Conservation (phyloP, 345 rosid species). For the Mangifera indica region DNA sequence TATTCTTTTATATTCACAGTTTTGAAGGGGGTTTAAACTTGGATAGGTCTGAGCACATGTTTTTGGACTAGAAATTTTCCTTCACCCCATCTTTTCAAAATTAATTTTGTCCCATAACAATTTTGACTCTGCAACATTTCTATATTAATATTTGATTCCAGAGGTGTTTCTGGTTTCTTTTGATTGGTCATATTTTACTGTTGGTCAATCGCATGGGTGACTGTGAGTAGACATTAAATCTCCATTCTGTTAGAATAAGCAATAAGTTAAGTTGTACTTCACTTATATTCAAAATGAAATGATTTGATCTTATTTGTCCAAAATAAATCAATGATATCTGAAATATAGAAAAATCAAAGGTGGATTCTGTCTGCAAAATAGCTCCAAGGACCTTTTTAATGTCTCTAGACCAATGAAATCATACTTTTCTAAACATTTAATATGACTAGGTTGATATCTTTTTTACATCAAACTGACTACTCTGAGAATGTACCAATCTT, state of each 20-base stretch:
- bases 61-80: background rate
- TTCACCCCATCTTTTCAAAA: background rate
- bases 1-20: background rate
- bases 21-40: background rate
- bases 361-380: background rate
- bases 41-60: background rate
- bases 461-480: slow-evolving; percentile 6
- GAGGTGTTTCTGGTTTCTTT: background rate
- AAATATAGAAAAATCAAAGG: background rate
- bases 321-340: background rate
- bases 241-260: background rate
- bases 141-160: no score
- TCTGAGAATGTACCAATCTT: background rate
- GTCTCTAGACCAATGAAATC: background rate
- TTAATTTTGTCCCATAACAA: no score
- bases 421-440: background rate
- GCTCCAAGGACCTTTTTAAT: background rate
- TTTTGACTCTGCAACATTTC: no score
- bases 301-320: background rate
- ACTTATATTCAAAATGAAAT: background rate
- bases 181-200: background rate
- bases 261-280: background rate
- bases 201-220: background rate
- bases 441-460: background rate
- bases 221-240: background rate